A percentile compares a stretch with the other conserved stretches of the same genome.
Evolutionary conservation across 257 asterid species (phyloP).

Genomic region (Euphrasia confusa): DNA sequence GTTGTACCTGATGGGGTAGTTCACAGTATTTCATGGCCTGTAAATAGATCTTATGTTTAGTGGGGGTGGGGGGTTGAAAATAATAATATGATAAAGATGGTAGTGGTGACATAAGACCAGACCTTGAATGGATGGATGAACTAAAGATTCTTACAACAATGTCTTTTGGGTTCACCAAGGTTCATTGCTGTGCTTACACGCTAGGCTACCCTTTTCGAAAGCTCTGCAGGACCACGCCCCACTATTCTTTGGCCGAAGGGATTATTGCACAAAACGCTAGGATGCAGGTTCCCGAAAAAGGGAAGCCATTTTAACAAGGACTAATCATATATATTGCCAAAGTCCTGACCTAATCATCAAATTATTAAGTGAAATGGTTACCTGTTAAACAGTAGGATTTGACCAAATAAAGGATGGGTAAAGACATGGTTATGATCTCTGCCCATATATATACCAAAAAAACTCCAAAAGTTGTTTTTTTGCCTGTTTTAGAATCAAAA

Average conservation of each 20-base stretch:
- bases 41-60: neutral
- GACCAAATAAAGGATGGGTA: neutral
- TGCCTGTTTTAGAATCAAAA: conserved; percentile 8
- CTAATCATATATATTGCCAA: neutral
- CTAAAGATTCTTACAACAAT: conserved; percentile 8
- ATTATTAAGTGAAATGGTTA: neutral
- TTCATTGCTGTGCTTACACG: too few species aligned
- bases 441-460: neutral
- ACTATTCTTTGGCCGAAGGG: too few species aligned
- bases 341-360: neutral
- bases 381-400: conserved; percentile 6
- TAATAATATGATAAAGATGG: neutral
- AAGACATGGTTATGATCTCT: neutral
- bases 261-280: too few species aligned
- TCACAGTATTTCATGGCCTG: neutral
- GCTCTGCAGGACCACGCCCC: too few species aligned
- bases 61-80: neutral
- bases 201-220: too few species aligned
- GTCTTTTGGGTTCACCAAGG: neutral
- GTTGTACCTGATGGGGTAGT: conserved; percentile 9
- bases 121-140: neutral
- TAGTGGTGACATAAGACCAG: neutral
- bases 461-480: conserved; percentile 7
- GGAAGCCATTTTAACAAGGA: too few species aligned
- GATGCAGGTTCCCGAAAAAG: too few species aligned